These are phyloP conservation scores for Suillus spraguei DNA, from an alignment of 768 basidiomycete species.

Conservation along the genomic window DNA sequence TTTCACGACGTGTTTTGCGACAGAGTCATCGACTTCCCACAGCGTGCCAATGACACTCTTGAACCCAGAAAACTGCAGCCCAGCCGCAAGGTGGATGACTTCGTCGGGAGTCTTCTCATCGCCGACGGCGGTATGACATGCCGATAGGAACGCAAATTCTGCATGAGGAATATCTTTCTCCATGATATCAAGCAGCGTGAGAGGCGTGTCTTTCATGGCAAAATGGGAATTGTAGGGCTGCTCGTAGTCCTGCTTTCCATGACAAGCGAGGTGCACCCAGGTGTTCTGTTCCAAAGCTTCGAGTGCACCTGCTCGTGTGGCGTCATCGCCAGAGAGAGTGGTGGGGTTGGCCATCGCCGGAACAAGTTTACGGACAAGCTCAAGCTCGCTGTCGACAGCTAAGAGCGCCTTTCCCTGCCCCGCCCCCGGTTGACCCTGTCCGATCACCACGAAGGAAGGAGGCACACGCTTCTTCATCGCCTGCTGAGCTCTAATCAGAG, in stretches of 20 bases:
- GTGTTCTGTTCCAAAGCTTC: background rate
- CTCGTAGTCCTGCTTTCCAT: conserved; percentile 8
- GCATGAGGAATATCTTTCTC: background rate
- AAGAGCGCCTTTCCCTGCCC: background rate
- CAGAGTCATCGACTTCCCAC: conserved; percentile 16
- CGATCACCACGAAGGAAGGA: background rate
- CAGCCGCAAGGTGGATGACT: background rate
- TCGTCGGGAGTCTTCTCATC: background rate
- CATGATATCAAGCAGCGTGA: background rate
- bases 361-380: background rate
- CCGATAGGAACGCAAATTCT: background rate
- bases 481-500: background rate
- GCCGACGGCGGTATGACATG: background rate
- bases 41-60: conserved; percentile 24
- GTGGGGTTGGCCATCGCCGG: background rate
- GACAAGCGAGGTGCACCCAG: conserved; percentile 25
- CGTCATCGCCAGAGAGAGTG: background rate
- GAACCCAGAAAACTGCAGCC: conserved; percentile 19
- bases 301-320: conserved; percentile 6
- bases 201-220: background rate
- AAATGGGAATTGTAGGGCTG: background rate
- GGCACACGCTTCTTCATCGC: background rate
- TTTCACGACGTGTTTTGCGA: background rate
- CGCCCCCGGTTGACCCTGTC: background rate
- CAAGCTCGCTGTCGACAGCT: background rate